Base-by-base conservation (phyloP, 2,329 filamentous ascomycete species). In the Penicillium sp. region DNA sequence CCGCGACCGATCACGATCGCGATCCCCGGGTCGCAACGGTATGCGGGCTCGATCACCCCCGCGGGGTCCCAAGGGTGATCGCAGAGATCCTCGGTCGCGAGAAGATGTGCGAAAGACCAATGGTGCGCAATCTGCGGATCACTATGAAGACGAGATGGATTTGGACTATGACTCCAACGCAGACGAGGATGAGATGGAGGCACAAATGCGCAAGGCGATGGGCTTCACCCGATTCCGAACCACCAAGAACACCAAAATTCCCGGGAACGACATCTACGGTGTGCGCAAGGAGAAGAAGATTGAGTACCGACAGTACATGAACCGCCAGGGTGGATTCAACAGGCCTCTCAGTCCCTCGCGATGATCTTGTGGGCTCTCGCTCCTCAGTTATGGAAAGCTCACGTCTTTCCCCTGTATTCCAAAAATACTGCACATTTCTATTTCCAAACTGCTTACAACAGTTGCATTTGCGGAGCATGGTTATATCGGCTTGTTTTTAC, bases 291-390 rank as follows among this genome's bases (percentile, higher is more conserved):
- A 94, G 77, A 97, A 96, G 85, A 92, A 91, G 84, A 89, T 88
- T 13, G 85, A 95, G 79, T 97, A 97, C 69, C 83, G 94, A 64
- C 94, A 99, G 82, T 99, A 99, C 75, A 99, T 99, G 85, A 81
- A 79, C 59, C 77, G 78, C 59, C 60, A 71, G 29, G 77, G 77
- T 53, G 78, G 78, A 50, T 80, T 80, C 68, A 80, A 80, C 61
- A 67, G 77, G 57, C 77, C 78, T 27, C 70, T 80, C 60, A 79
- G 77, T 65, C 77, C 77, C 27, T 70, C 70, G 45, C 69, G 74
- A 62, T 73, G 57, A 71, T 54, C 41, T 22, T n/a, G n/a, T 51
- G 16, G 16, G 39, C 27, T 54, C 16, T 44, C 32, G 14, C 18
- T 47, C 41, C 32, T 42, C 48, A 32, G 27, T 43, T 53, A 21